Conservation (phyloP, 2,329 filamentous ascomycete species). For the Xenoacremonium recifei region DNA sequence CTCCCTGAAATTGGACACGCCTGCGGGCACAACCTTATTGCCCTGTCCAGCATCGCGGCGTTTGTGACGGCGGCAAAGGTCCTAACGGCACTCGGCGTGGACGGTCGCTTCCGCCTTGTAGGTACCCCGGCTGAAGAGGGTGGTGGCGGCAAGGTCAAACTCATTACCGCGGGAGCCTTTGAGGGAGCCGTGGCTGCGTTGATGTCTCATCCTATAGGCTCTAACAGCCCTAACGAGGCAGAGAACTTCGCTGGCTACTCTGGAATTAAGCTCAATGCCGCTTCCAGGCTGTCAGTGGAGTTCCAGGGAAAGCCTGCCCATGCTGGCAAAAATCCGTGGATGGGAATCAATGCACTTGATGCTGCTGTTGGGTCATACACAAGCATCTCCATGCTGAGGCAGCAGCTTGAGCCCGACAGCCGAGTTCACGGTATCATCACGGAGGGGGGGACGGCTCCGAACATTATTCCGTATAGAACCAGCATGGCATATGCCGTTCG, state of each 20-base stretch:
- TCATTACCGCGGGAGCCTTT: constrained; percentile 23
- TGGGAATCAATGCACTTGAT: constrained; percentile 33
- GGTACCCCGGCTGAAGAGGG: constrained; percentile 44
- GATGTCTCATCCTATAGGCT: too few relatives aligned
- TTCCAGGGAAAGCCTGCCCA: constrained; percentile 28
- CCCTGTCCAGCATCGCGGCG: constrained; percentile 36
- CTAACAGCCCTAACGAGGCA: constrained; percentile 31
- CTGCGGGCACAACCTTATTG: constrained; percentile 46
- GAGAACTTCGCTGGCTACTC: constrained; percentile 14
- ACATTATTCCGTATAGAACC: too few relatives aligned
- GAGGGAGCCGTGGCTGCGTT: constrained; percentile 24
- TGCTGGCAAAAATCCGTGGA: constrained; percentile 32
- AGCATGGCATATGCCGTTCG: too few relatives aligned
- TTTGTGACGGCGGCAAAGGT: constrained; percentile 37
- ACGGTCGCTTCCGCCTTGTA: constrained; percentile 37
- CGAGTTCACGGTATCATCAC: too few relatives aligned
- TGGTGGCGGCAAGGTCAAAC: constrained; percentile 36
- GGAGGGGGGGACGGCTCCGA: too few relatives aligned
- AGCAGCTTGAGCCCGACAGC: constrained; percentile 23
- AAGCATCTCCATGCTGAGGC: constrained; percentile 30
- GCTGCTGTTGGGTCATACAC: constrained; percentile 30
- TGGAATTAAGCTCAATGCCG: constrained; percentile 12
- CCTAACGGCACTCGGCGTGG: constrained; percentile 17
- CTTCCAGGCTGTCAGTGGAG: constrained; percentile 1
- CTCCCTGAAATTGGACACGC: constrained; percentile 44